phyloP scores from a whole-genome alignment of 371 early-diverging fungal species.

The Chytridium lagenaria region DNA sequence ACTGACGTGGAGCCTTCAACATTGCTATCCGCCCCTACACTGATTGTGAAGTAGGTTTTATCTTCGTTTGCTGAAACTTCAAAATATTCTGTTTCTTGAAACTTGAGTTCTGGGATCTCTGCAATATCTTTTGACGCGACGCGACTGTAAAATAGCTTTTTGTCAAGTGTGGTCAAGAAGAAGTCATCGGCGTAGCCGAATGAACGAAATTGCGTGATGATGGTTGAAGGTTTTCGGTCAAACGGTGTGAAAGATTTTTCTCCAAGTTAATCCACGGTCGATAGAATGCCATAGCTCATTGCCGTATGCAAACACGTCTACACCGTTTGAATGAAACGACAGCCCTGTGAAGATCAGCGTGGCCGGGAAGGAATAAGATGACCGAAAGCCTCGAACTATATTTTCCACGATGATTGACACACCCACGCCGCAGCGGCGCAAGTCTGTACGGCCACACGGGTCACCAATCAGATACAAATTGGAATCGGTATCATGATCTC shows the following conservation, averaged over 20 bases:
- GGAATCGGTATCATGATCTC: constrained; percentile 6
- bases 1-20: background rate
- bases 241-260: constrained; percentile 7
- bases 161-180: constrained; percentile 15
- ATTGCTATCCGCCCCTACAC: background rate
- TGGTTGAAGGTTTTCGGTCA: background rate
- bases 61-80: constrained; percentile 8
- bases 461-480: background rate
- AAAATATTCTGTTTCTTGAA: background rate
- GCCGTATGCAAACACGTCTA: constrained; percentile 39
- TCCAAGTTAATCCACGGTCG: constrained; percentile 33
- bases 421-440: background rate
- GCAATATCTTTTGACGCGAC: constrained; percentile 3
- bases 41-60: background rate
- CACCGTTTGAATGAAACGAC: constrained; percentile 29
- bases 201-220: constrained; percentile 25
- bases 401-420: background rate
- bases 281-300: constrained; percentile 36
- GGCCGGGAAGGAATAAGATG: constrained; percentile 23
- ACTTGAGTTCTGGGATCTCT: background rate
- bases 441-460: background rate
- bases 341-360: constrained; percentile 15
- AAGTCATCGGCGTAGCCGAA: constrained; percentile 6
- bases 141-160: constrained; percentile 26
- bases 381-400: background rate